Evolutionary conservation across 805 yeast genomes (phyloP), one percentile per base, ranked within the genome.

Genomic region (Zygosaccharomyces bailii): DNA sequence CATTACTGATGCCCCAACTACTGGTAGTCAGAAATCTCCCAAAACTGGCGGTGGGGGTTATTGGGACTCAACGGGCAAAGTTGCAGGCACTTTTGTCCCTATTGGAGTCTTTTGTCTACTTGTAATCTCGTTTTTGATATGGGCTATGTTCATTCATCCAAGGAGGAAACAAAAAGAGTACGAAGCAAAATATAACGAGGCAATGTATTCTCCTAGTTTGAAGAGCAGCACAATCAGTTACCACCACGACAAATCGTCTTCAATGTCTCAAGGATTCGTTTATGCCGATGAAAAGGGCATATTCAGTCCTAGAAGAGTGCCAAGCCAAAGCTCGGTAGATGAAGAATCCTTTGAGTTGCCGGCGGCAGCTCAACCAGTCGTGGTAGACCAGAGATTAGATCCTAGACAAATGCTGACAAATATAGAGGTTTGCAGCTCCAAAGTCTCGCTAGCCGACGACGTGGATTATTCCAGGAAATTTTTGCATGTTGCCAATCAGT

Each of bases 21-120:
- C 46, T 17, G 40, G 39, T 25, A 38, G 35, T 13, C 41, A 35
- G 16, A 38, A 40, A 20, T 14, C 33, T 7, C 21, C 20, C 19
- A 39, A 50, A 31, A 23, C 23, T 16, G 24, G 25, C 3, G 55
- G 55, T 7, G 57, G 55, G 14, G 68, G 80, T 2, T 87, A 83
- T 58, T 87, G 84, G 72, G 71, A 74, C 45, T 69, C 78, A 37
- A 78, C 77, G 36, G 95, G 91, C 0, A 84, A 83, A 59, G 93
- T 87, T 1, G 95, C 90, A 0, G 96, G 95, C 2, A 84, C 88
- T 0, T 87, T 87, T 65, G 79, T 84, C 2, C 89, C 78, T 0
- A 93, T 87, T 13, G 96, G 90, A 1, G 54, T 87, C 1, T 80
- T 82, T 1, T 75, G 67, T 0, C 54, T 78, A 0, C 72, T 72